phyloP scores from a whole-genome alignment of 257 asterid species.

The Nicotiana knightiana region DNA sequence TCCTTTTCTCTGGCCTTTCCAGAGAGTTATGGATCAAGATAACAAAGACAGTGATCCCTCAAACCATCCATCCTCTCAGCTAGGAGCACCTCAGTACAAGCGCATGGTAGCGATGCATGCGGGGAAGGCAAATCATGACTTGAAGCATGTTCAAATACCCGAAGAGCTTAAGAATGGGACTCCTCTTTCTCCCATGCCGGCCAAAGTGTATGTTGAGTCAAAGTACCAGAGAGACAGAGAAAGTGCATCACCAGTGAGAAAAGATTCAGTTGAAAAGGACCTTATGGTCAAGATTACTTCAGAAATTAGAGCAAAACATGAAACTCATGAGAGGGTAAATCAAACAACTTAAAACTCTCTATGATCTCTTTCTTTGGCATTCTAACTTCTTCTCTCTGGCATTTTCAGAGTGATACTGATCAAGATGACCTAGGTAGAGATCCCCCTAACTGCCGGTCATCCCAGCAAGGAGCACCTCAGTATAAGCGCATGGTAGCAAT shows the following conservation, averaged over 20 bases:
- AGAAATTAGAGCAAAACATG: conserved; percentile 11
- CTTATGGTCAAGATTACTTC: conserved; percentile 6
- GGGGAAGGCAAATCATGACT: background rate
- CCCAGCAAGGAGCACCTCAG: background rate
- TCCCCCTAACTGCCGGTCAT: background rate
- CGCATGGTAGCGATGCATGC: conserved; percentile 3
- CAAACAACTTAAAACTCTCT: background rate
- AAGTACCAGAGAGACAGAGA: background rate
- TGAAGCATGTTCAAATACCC: background rate
- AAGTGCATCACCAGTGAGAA: conserved; percentile 32
- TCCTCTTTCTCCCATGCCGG: background rate
- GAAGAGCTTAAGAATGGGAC: conserved; percentile 4
- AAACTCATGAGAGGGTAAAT: conserved; percentile 21
- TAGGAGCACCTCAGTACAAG: conserved; percentile 6
- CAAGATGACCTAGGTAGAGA: conserved; percentile 4
- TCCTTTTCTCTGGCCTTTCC: background rate
- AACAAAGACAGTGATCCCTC: background rate
- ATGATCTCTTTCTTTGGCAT: background rate
- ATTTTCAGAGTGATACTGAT: background rate
- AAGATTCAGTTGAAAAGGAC: conserved; percentile 57
- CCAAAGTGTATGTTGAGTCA: background rate
- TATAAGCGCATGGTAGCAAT: conserved; percentile 9
- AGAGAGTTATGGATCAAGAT: background rate
- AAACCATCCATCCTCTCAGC: background rate
- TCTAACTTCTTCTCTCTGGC: background rate